Conservation (phyloP, 495 filamentous ascomycete species). For the Penicillium tannophilum region DNA sequence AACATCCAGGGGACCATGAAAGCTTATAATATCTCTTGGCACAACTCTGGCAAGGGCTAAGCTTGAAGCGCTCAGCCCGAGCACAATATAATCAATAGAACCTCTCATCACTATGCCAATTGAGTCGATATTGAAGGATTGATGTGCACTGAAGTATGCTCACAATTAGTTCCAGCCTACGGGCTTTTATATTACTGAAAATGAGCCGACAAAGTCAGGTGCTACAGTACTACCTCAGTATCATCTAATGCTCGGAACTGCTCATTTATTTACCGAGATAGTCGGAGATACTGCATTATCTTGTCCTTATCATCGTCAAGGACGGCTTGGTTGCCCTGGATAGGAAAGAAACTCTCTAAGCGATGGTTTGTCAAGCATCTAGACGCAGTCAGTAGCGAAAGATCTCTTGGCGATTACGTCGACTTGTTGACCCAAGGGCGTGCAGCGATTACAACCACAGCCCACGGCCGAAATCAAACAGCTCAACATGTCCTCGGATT, state of each 20-base stretch:
- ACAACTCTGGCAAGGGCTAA: conserved; percentile 15
- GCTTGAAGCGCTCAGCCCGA: conserved; percentile 17
- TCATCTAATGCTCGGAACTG: not conserved
- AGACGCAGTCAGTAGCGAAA: not conserved
- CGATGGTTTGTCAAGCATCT: not conserved
- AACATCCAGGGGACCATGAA: conserved; percentile 17
- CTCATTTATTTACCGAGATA: not conserved
- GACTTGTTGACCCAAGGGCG: not conserved
- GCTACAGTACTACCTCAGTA: not conserved
- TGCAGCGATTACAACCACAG: not conserved
- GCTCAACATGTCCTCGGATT: conserved; percentile 3
- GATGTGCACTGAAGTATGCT: not conserved
- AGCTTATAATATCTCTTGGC: conserved; percentile 18
- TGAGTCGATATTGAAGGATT: not conserved
- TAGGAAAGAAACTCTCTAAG: not conserved
- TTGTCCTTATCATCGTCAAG: not conserved
- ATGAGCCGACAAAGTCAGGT: not conserved
- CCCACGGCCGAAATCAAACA: conserved; percentile 2
- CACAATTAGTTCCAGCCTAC: not conserved
- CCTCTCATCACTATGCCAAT: conserved; percentile 8
- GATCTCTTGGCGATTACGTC: not conserved
- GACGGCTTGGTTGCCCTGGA: not conserved
- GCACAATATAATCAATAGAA: conserved; percentile 11
- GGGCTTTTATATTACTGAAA: not conserved
- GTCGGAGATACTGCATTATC: not conserved